Conservation (phyloP, 2,329 filamentous ascomycete species). For the Aspergillus oerlinghausenensis region DNA sequence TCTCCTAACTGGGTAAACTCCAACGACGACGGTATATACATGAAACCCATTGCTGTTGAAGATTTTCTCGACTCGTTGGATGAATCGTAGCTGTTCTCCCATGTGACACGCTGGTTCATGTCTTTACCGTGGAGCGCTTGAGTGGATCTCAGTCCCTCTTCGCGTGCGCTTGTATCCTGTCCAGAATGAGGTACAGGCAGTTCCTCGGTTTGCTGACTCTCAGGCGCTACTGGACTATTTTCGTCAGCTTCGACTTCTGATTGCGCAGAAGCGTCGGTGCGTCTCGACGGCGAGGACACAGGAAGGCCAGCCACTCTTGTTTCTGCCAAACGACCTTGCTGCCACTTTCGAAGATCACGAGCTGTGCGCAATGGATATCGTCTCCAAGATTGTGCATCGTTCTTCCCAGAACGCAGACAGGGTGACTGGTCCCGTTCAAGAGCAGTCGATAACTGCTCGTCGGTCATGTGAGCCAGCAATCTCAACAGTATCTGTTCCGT, state of each 20-base stretch:
- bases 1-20: not conserved
- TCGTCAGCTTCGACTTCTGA: not conserved
- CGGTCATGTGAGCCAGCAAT: constrained; percentile 30
- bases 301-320: not conserved
- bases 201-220: not conserved
- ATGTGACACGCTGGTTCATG: too few species aligned
- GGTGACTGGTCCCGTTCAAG: constrained; percentile 11
- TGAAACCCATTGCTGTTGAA: too few species aligned
- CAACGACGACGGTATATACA: not conserved
- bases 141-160: not conserved
- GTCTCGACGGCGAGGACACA: not conserved
- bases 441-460: constrained; percentile 26
- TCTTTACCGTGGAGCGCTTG: not conserved
- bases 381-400: constrained; percentile 36
- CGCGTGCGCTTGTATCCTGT: not conserved
- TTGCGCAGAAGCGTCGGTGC: not conserved
- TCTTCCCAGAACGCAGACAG: constrained; percentile 24
- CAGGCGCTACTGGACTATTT: not conserved
- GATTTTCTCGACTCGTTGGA: too few species aligned
- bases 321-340: constrained; percentile 22
- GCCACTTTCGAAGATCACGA: constrained; percentile 34
- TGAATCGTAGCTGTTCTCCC: too few species aligned
- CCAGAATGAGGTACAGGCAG: not conserved
- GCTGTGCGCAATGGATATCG: constrained; percentile 31
- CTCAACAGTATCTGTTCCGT: constrained; percentile 39